phyloP scores from a whole-genome alignment of 2,329 filamentous ascomycete species.

The Neofusicoccum kwambonambiense region DNA sequence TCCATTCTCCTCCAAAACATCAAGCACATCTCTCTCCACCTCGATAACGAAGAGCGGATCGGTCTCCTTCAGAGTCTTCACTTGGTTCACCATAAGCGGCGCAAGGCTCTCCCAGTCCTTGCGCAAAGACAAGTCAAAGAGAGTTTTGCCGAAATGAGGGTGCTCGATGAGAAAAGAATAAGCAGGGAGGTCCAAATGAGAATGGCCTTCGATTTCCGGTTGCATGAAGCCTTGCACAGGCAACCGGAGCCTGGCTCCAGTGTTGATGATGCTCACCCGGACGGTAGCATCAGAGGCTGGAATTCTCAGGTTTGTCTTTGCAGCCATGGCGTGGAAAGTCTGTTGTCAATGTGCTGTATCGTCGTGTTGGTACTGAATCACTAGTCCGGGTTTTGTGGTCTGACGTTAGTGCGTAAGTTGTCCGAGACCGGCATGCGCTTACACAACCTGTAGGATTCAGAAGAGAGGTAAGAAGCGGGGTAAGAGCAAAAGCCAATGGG shows the following conservation, averaged over 20 bases:
- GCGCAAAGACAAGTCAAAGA: conserved; percentile 28
- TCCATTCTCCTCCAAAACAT: conserved; percentile 22
- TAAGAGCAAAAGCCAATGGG: too few relatives aligned
- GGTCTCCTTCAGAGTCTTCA: conserved; percentile 30
- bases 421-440: too few relatives aligned
- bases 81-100: background rate
- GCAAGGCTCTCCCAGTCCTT: conserved; percentile 46
- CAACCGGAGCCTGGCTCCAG: background rate
- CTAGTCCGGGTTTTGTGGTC: too few relatives aligned
- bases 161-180: conserved; percentile 10
- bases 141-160: background rate
- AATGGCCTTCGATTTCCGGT: background rate
- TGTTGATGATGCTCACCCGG: conserved; percentile 3
- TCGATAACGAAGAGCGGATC: conserved; percentile 28
- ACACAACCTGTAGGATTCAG: too few relatives aligned
- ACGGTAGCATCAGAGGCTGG: conserved; percentile 1
- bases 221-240: background rate
- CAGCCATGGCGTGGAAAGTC: background rate
- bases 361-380: too few relatives aligned
- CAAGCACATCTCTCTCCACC: conserved; percentile 39
- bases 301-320: conserved; percentile 23
- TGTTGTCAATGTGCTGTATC: background rate
- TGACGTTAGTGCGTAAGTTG: too few relatives aligned
- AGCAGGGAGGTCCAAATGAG: background rate
- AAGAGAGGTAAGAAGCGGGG: too few relatives aligned